Evolutionary conservation across 306 rosid species (phyloP).

Genomic region (Vigna reflexopilosa): DNA sequence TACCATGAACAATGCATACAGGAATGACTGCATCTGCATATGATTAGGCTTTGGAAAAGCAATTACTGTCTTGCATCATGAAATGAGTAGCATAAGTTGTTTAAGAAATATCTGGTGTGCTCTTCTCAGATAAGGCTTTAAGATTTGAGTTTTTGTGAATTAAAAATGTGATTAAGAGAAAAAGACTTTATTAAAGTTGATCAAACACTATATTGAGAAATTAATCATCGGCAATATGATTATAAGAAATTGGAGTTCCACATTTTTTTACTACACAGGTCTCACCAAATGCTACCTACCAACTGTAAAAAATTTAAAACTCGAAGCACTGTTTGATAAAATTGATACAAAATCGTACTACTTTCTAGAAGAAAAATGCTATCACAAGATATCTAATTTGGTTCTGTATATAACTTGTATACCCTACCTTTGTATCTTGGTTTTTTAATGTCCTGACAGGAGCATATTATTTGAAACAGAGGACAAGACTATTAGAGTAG

Average conservation of each 20-base stretch:
- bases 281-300: background rate
- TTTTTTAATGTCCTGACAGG: background rate
- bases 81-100: background rate
- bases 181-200: too few species aligned
- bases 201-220: too few species aligned
- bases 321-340: too few species aligned
- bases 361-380: too few species aligned
- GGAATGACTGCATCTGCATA: too few species aligned
- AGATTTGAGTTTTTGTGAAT: background rate
- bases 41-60: background rate
- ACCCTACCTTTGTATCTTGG: background rate
- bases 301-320: too few species aligned
- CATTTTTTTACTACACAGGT: background rate
- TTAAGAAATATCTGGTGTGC: too few species aligned
- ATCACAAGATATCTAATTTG: background rate
- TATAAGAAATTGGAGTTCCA: too few species aligned
- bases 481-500: slow-evolving; percentile 64
- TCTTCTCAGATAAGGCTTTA: too few species aligned
- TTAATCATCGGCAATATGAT: too few species aligned
- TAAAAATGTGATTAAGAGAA: too few species aligned
- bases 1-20: background rate
- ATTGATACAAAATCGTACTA: too few species aligned
- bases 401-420: background rate
- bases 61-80: background rate
- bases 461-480: slow-evolving; percentile 40